A percentile compares a stretch with the other conserved stretches of the same genome.
These are phyloP conservation scores for Sphaceloma murrayae DNA, from an alignment of 2,329 filamentous ascomycete species.

Conservation along the genomic window DNA sequence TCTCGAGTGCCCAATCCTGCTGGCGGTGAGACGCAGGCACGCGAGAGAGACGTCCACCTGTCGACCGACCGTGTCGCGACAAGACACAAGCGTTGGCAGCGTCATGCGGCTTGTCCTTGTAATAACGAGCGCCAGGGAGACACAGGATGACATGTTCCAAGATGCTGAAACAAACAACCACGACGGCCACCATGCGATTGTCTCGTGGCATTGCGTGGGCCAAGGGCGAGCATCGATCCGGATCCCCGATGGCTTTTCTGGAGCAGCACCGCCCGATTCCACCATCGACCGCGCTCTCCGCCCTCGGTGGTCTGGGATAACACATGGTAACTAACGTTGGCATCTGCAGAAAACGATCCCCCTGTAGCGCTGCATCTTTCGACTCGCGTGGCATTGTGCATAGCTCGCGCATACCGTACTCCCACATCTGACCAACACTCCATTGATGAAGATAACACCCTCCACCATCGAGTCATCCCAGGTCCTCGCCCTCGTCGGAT, in stretches of 20 bases:
- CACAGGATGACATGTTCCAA: conserved; percentile 1
- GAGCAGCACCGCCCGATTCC: neutral
- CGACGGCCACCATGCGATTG: neutral
- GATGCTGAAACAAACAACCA: conserved; percentile 9
- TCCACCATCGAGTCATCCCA: conserved; percentile 10
- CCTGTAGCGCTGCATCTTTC: no score
- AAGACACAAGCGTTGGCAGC: no score
- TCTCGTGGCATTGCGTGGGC: conserved; percentile 15
- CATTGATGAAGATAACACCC: no score
- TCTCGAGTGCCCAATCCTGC: neutral
- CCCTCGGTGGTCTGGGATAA: conserved; percentile 11
- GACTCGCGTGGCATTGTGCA: no score
- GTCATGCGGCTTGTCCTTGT: no score
- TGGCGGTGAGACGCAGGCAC: neutral
- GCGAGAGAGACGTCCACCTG: no score
- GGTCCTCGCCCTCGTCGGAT: neutral
- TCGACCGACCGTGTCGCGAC: no score
- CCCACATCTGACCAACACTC: no score
- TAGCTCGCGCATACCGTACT: no score
- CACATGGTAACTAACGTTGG: no score
- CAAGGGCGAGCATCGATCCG: conserved; percentile 11
- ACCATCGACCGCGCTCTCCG: conserved; percentile 8
- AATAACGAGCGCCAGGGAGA: no score
- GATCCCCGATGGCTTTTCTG: conserved; percentile 7
- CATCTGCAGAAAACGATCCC: no score